Evolutionary conservation across 2,329 filamentous ascomycete genomes (phyloP), one percentile per base, ranked within the genome.

Genomic region (Aspergillus uvarum): DNA sequence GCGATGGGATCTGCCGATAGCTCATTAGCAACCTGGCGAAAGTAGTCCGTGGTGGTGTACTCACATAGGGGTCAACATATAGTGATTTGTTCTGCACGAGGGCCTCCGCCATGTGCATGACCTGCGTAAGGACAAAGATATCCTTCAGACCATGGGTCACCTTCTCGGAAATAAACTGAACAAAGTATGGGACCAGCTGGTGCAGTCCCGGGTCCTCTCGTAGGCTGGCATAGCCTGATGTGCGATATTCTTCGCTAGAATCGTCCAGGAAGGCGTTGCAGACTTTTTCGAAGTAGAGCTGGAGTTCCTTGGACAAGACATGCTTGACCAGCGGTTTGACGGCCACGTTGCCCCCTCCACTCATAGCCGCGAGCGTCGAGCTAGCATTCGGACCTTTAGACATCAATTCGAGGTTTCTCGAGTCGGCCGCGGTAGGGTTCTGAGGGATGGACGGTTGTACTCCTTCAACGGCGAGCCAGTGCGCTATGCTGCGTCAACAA

Each of bases 401-500:
- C 19, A 96, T 83, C 31, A 97, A 83, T 70, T 97, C 93, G 72
- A 93, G 89, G 54, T 89, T 87, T 61, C 91, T 85, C 31, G 91
- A 88, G 74, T 97, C 93, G 70, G 88, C 87, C 5, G 90, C 88
- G 1, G 92, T 95, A 6, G 95, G 95, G 75, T 99, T 99, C 76
- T 98, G 94, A 1, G 94, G 92, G 68, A 98, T 97, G 0, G 92
- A 91, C 2, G 95, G 95, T 74, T 99, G 94, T 29, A 98, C 95
- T 60, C 95, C 95, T 81, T 99, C 95, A 52, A 99, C 92, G 22
- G 95, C 93, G 62, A 98, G 87, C 94, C 95, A 99, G 78, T 99
- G 95, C 62, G 91, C 95, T 93, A 71, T 19, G 54, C 22, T n/a
- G 47, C 54, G 21, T 51, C 29, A 61, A 19, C 42, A 48, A 3